Evolutionary conservation across 768 basidiomycete genomes (phyloP).

Genomic region (Candolleomyces efflorescens): DNA sequence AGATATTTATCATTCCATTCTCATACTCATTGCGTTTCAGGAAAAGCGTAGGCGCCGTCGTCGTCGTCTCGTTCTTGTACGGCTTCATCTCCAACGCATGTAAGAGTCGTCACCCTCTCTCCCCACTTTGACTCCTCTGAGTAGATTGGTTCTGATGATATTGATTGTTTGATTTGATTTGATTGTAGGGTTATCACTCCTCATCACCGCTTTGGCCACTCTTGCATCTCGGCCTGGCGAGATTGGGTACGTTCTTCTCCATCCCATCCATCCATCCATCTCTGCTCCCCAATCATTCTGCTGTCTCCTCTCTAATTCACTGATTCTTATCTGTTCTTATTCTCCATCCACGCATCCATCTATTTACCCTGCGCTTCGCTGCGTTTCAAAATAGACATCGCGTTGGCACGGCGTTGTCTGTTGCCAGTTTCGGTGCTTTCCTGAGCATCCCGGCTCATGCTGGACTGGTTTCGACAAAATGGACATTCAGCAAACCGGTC

Average conservation of each 20-base stretch:
- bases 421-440: conserved; percentile 28
- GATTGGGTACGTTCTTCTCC: conserved; percentile 33
- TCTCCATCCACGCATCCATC: too few species aligned
- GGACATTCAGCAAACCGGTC: conserved; percentile 28
- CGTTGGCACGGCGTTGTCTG: conserved; percentile 29
- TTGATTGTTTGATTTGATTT: neutral
- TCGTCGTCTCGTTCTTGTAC: conserved; percentile 40
- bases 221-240: conserved; percentile 29
- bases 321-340: neutral
- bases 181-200: conserved; percentile 34
- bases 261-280: too few species aligned
- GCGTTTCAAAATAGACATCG: conserved; percentile 24
- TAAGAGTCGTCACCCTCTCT: too few species aligned
- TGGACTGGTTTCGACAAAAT: conserved; percentile 25
- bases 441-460: conserved; percentile 32
- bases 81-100: conserved; percentile 47
- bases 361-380: neutral
- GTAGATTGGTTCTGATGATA: too few species aligned
- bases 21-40: conserved; percentile 14
- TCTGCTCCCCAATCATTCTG: neutral
- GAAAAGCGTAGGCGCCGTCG: conserved; percentile 29
- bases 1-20: neutral
- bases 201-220: conserved; percentile 24
- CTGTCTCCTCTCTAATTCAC: neutral
- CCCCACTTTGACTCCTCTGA: too few species aligned